A percentile compares a stretch with the other conserved stretches of the same genome.
phyloP scores from a whole-genome alignment of 371 early-diverging fungal species.

The Mucor mucedo region DNA sequence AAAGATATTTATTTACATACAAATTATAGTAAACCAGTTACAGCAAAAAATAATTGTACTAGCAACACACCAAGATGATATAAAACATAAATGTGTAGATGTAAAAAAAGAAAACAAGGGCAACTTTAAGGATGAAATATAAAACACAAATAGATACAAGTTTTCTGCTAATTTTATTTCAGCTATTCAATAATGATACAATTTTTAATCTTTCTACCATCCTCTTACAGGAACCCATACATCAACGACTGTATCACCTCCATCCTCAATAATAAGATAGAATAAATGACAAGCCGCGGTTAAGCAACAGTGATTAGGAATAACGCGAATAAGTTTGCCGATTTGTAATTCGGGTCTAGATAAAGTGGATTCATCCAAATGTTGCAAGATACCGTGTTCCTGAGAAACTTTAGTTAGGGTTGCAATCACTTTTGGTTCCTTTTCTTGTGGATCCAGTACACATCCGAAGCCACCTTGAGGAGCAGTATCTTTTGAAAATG shows the following conservation, averaged over 20 bases:
- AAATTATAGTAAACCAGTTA: too few species aligned
- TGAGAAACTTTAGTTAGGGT: constrained; percentile 39
- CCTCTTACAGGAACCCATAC: constrained; percentile 56
- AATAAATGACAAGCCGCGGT: constrained; percentile 43
- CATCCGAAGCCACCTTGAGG: constrained; percentile 54
- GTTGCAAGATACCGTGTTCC: constrained; percentile 47
- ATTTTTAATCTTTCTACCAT: constrained; percentile 33
- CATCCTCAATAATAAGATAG: constrained; percentile 44
- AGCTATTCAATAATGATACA: too few species aligned
- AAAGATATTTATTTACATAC: too few species aligned
- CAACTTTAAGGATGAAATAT: too few species aligned
- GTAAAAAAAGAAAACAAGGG: too few species aligned
- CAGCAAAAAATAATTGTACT: too few species aligned
- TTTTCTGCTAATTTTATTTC: too few species aligned
- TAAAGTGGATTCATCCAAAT: constrained; percentile 19
- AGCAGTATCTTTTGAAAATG: constrained; percentile 50
- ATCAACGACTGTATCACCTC: constrained; percentile 40
- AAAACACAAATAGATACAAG: too few species aligned
- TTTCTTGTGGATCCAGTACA: constrained; percentile 19
- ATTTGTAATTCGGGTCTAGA: constrained; percentile 24
- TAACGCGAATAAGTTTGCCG: constrained; percentile 35
- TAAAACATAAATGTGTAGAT: too few species aligned
- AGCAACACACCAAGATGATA: too few species aligned
- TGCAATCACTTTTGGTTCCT: constrained; percentile 17
- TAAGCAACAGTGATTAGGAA: constrained; percentile 53